A percentile compares a stretch with the other conserved stretches of the same genome.
phyloP scores from a whole-genome alignment of 177 flowering plant species.

The Tripterygium wilfordii region DNA sequence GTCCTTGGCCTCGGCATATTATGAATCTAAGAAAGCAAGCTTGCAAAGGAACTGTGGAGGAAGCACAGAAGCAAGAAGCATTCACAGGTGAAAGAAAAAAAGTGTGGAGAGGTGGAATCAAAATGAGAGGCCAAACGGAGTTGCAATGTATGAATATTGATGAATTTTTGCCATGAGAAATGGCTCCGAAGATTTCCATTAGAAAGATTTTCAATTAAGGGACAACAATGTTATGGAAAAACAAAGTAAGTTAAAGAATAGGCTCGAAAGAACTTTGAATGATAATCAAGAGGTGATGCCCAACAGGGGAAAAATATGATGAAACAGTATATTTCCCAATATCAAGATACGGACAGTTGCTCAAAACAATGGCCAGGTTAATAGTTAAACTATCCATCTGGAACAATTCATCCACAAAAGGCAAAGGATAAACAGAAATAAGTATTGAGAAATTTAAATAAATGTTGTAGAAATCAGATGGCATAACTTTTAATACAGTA shows the following conservation, averaged over 20 bases:
- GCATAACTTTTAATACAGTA: constrained; percentile 1
- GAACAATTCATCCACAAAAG: constrained; percentile 29
- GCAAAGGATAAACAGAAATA: constrained; percentile 19
- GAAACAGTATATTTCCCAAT: constrained; percentile 38
- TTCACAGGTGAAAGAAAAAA: constrained; percentile 60
- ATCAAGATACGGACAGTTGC: constrained; percentile 31
- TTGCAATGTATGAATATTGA: constrained; percentile 54
- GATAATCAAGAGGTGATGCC: constrained; percentile 52
- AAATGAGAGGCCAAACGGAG: constrained; percentile 82
- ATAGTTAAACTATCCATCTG: constrained; percentile 29
- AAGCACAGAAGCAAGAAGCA: constrained; percentile 79
- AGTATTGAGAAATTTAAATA: constrained; percentile 15
- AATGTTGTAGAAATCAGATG: constrained; percentile 1
- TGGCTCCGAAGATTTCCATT: constrained; percentile 52
- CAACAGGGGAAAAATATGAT: constrained; percentile 40
- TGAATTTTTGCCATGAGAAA: constrained; percentile 57
- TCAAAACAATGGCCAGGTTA: constrained; percentile 27
- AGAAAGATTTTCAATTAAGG: constrained; percentile 36
- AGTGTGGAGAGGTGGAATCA: constrained; percentile 65
- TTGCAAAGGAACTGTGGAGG: constrained; percentile 73
- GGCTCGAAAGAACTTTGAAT: constrained; percentile 46
- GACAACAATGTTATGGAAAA: constrained; percentile 24
- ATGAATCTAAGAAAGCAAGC: constrained; percentile 44
- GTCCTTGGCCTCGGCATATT: constrained; percentile 77
- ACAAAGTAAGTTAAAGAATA: constrained; percentile 25